Base-by-base conservation (phyloP, 1,284 basidiomycete species). In the Mycena sp. region DNA sequence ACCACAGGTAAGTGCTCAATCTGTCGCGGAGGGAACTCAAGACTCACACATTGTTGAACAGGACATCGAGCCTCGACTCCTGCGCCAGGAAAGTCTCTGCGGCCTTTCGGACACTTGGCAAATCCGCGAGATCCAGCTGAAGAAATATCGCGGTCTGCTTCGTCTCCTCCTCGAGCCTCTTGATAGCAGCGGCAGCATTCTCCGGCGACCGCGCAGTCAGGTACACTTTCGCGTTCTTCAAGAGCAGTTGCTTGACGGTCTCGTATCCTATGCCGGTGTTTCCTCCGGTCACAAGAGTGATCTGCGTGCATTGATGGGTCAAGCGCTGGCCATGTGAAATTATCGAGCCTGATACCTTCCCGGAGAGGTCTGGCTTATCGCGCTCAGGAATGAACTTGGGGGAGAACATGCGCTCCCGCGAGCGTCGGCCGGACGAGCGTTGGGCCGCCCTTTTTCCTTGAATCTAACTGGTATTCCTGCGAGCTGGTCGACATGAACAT, bases 201-300 rank as follows among this genome's bases (percentile, higher is more conserved):
- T 70, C 60, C 54, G 74, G 71, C 65, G 75, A 80, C 16, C 88
- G 79, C 3, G 81, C 78, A 4, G 83, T 84, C 58, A 90, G 78
- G 70, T 88, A 88, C 7, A 90, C 87, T 38, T 78, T 86, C 0
- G 86, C 86, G 30, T 83, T 82, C 49, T 80, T 79, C 10, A 72
- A 54, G 37, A 87, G 79, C 14, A 87, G 78, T 14, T 75, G 80
- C 78, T 49, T 49, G 10, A 19, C 16, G 25, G 29, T 49, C 25
- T 49, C 46, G 14, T 49, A 28, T 9, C 46, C 46, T 16, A 49
- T 32, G n/a, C 46, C 46, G 25, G 46, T 28, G 46, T 49, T 49
- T 12, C 46, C 46, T 14, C 46, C 46, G 6, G 46, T 49, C 14
- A 49, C 25, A 7, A 43, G 40, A 7, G n/a, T 43, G n/a, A 43